Conservation (phyloP, 495 filamentous ascomycete species). For the Penicillium salamii region DNA sequence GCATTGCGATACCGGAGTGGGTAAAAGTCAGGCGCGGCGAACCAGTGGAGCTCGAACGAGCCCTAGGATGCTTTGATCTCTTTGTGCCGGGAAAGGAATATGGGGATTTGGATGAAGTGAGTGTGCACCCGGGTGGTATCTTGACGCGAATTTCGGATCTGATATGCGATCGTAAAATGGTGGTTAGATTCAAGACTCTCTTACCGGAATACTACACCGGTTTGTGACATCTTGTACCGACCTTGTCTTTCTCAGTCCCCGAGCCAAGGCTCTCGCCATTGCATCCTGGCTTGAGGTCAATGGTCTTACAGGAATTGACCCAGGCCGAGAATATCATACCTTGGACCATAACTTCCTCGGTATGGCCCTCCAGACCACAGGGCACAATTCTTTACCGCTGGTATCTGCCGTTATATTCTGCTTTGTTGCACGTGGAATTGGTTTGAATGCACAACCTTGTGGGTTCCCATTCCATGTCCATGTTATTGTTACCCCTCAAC, state of each 20-base stretch:
- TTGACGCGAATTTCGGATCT: not conserved
- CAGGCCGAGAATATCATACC: conserved; percentile 66
- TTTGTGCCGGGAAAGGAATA: conserved; percentile 71
- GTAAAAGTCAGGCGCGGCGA: conserved; percentile 49
- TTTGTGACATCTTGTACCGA: conserved; percentile 50
- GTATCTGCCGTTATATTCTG: conserved; percentile 75
- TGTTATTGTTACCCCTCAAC: conserved; percentile 61
- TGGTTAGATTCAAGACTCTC: conserved; percentile 50
- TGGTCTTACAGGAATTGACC: conserved; percentile 64
- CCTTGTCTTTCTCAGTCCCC: conserved; percentile 51
- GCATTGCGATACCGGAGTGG: conserved; percentile 76
- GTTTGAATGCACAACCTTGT: conserved; percentile 68
- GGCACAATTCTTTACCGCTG: conserved; percentile 73
- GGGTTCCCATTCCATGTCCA: conserved; percentile 79
- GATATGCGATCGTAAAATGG: not conserved
- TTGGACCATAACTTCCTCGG: conserved; percentile 85
- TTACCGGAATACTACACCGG: conserved; percentile 60
- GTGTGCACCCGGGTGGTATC: conserved; percentile 6
- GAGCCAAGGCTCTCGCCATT: conserved; percentile 64
- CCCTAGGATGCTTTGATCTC: conserved; percentile 79
- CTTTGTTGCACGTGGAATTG: conserved; percentile 60
- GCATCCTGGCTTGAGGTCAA: conserved; percentile 62
- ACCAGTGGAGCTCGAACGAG: conserved; percentile 64
- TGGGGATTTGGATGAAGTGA: conserved; percentile 71
- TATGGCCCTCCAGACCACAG: conserved; percentile 54